A percentile compares a stretch with the other conserved stretches of the same genome.
Conservation (phyloP, 805 yeast genomes). For the Starmera caribaea region DNA sequence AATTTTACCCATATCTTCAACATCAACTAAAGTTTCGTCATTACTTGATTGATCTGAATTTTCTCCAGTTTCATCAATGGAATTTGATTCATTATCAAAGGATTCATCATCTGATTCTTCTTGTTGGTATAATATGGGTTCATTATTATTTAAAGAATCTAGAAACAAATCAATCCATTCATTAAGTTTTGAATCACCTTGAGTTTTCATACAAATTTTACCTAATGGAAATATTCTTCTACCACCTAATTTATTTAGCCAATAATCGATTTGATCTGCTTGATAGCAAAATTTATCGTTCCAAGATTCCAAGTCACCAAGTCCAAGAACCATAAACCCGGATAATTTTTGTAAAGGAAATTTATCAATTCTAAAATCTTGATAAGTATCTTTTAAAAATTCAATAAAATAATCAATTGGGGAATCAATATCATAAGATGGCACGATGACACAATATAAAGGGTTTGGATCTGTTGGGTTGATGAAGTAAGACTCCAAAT, state of each 20-base stretch:
- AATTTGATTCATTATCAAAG: conserved; percentile 27
- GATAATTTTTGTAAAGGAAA: conserved; percentile 59
- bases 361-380: conserved; percentile 80
- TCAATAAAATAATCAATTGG: conserved; percentile 85
- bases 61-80: conserved; percentile 13
- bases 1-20: conserved; percentile 75
- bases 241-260: conserved; percentile 77
- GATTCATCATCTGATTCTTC: conserved; percentile 43
- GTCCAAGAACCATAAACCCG: conserved; percentile 80
- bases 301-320: conserved; percentile 87
- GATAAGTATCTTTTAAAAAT: conserved; percentile 66
- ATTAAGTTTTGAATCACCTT: conserved; percentile 45
- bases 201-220: conserved; percentile 67
- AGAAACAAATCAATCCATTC: conserved; percentile 62
- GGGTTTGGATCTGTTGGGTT: conserved; percentile 38
- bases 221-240: conserved; percentile 80
- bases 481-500: conserved; percentile 72
- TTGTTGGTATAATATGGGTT: conserved; percentile 53
- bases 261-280: conserved; percentile 62
- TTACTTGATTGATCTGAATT: conserved; percentile 15
- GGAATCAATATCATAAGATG: conserved; percentile 88
- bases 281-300: conserved; percentile 81
- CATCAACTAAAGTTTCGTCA: conserved; percentile 52
- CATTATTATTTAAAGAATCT: conserved; percentile 57
- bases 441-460: conserved; percentile 66